A percentile compares a stretch with the other conserved stretches of the same genome.
Conservation (phyloP, 805 yeast species). For the Maudiozyma barnettii region DNA sequence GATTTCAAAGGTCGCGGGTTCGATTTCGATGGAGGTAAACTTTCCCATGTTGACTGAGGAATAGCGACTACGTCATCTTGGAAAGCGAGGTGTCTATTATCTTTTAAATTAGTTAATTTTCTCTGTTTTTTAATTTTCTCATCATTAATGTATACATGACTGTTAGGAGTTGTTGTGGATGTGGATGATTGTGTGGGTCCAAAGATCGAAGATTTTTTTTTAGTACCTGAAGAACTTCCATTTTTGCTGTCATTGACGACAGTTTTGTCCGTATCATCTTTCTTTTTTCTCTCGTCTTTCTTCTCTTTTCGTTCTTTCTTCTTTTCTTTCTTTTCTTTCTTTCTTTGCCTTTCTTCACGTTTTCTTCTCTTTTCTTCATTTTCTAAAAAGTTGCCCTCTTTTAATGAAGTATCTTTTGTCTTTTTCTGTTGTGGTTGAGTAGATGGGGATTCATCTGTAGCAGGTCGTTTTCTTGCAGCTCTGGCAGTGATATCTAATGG, state of each 20-base stretch:
- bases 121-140: constrained; percentile 6
- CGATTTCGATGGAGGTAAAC: constrained; percentile 1
- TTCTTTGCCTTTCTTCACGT: background rate
- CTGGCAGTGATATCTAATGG: background rate
- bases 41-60: constrained; percentile 2
- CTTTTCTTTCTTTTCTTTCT: constrained; percentile 3
- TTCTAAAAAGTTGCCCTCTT: background rate
- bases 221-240: constrained; percentile 12
- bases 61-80: constrained; percentile 15
- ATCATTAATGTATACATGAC: constrained; percentile 11
- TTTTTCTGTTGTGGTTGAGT: background rate
- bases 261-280: constrained; percentile 1
- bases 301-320: constrained; percentile 5
- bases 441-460: background rate
- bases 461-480: background rate
- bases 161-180: constrained; percentile 1
- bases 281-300: constrained; percentile 3
- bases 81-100: constrained; percentile 15
- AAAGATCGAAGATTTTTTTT: constrained; percentile 28
- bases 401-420: background rate
- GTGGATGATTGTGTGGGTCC: constrained; percentile 22
- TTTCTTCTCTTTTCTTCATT: constrained; percentile 1
- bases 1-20: background rate
- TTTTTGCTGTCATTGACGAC: background rate
- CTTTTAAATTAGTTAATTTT: constrained; percentile 1